A percentile compares a stretch with the other conserved stretches of the same genome.
These are phyloP conservation scores for Moniliophthora roreri DNA, from an alignment of 1,284 basidiomycete genomes.

Conservation along the genomic window DNA sequence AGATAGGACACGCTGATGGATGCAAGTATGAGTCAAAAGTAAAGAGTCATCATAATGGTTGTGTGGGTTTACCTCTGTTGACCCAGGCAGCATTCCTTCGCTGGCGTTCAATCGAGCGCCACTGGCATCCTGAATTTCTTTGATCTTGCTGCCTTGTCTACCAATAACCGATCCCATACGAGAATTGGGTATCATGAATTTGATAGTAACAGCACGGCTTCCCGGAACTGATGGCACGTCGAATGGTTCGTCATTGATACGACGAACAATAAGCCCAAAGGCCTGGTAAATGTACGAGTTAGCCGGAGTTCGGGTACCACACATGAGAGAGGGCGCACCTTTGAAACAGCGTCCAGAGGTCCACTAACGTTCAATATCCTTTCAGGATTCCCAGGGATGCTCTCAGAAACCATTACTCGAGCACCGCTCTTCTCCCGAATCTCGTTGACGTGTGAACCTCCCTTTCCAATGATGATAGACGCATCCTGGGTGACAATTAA, in stretches of 20 bases:
- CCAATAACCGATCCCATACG: slow-evolving; percentile 99
- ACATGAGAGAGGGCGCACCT: slow-evolving; percentile 58
- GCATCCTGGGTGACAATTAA: slow-evolving; percentile 99
- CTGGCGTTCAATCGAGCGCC: slow-evolving; percentile 95
- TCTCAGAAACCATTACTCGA: slow-evolving; percentile 93
- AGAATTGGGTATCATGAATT: slow-evolving; percentile 99
- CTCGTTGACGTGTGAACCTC: slow-evolving; percentile 96
- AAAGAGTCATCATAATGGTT: slow-evolving; percentile 7
- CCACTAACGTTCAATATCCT: slow-evolving; percentile 97
- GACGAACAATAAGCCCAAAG: slow-evolving; percentile 96
- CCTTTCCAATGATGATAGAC: slow-evolving; percentile 98
- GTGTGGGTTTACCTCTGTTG: slow-evolving; percentile 79
- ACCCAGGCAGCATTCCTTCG: slow-evolving; percentile 97
- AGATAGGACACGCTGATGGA: slow-evolving; percentile 83
- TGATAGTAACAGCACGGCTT: slow-evolving; percentile 97
- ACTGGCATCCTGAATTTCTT: slow-evolving; percentile 99
- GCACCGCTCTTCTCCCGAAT: slow-evolving; percentile 98
- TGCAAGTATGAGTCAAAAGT: slow-evolving; percentile 16
- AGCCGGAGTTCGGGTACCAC: slow-evolving; percentile 11
- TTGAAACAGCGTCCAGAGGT: slow-evolving; percentile 96
- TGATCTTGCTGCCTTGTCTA: slow-evolving; percentile 97
- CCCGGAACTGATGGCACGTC: slow-evolving; percentile 97
- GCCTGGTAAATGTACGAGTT: slow-evolving; percentile 56
- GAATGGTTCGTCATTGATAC: slow-evolving; percentile 99
- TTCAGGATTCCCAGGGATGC: slow-evolving; percentile 97